Evolutionary conservation across 805 yeast species (phyloP).

Genomic region (Pichia phayaonensis): DNA sequence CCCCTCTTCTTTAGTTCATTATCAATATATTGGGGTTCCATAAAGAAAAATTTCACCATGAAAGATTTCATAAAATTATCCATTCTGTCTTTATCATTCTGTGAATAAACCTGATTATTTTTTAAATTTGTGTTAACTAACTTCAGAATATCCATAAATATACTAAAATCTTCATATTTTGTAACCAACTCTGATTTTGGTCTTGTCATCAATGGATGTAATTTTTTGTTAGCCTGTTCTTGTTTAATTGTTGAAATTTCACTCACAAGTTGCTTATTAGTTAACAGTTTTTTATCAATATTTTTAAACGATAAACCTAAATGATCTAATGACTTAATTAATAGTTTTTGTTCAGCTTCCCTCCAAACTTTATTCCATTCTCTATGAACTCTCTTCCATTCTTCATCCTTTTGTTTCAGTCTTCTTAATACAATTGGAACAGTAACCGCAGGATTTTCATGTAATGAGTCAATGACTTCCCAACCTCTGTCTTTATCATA

Average conservation of each 20-base stretch:
- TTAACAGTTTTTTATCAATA: conserved; percentile 85
- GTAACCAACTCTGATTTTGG: conserved; percentile 66
- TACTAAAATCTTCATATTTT: conserved; percentile 54
- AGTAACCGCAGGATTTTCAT: conserved; percentile 90
- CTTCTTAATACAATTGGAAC: conserved; percentile 90
- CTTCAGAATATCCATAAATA: conserved; percentile 66
- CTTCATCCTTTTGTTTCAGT: conserved; percentile 95
- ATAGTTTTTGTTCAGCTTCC: conserved; percentile 92
- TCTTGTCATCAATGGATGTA: conserved; percentile 78
- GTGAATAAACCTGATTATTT: conserved; percentile 67
- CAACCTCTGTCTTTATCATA: conserved; percentile 93
- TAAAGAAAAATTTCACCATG: conserved; percentile 61
- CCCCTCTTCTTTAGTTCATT: conserved; percentile 29
- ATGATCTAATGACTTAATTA: conserved; percentile 89
- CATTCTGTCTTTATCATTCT: conserved; percentile 71
- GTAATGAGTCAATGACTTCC: conserved; percentile 92
- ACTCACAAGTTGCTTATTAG: conserved; percentile 83
- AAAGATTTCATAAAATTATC: conserved; percentile 65
- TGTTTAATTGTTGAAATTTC: conserved; percentile 89
- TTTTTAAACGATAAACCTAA: conserved; percentile 94
- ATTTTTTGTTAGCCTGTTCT: conserved; percentile 80
- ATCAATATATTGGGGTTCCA: conserved; percentile 43
- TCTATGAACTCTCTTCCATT: conserved; percentile 96
- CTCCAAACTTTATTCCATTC: conserved; percentile 99
- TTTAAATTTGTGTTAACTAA: conserved; percentile 60